Evolutionary conservation across 208 protist species (phyloP).

Genomic region (Leishmania guyanensis): DNA sequence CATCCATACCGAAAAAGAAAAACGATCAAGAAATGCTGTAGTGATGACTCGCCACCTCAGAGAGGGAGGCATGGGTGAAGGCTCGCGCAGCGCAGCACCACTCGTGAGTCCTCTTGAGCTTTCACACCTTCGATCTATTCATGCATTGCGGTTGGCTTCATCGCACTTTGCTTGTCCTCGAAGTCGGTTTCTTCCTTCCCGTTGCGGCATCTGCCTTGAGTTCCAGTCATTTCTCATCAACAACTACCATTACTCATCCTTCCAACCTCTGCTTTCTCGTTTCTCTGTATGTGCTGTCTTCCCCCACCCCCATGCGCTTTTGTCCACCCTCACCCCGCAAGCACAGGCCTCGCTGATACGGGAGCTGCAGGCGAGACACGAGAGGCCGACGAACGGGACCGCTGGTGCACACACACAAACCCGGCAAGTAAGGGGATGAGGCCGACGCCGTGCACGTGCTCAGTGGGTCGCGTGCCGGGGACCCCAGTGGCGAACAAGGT

Average conservation of each 20-base stretch:
- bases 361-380: background rate
- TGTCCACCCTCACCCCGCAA: background rate
- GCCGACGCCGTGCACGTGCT: slow-evolving; percentile 5
- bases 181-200: background rate
- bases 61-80: background rate
- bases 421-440: background rate
- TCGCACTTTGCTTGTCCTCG: background rate
- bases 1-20: background rate
- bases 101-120: background rate
- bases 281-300: background rate
- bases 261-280: background rate
- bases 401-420: background rate
- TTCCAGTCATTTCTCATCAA: background rate
- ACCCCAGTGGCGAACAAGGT: background rate
- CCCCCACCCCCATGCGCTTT: background rate
- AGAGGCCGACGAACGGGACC: background rate
- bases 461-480: slow-evolving; percentile 4
- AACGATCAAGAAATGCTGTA: background rate
- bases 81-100: background rate
- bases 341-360: background rate
- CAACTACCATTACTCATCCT: background rate
- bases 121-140: background rate
- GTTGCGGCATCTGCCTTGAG: background rate
- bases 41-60: background rate
- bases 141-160: background rate